Evolutionary conservation across 768 basidiomycete species (phyloP).

Genomic region (Pisolithus orientalis): DNA sequence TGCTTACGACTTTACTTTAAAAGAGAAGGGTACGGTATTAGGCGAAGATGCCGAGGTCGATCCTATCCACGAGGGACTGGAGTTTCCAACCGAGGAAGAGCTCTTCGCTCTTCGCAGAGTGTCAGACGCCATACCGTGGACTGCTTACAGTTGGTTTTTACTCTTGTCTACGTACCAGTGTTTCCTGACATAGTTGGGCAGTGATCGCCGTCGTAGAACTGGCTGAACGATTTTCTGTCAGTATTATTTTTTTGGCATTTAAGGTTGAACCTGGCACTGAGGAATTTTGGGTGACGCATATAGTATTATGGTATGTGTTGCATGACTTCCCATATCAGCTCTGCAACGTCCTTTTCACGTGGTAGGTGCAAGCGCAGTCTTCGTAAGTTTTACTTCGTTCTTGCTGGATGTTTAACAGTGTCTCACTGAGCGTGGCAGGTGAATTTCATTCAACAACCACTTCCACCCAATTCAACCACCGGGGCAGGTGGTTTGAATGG

Average conservation of each 20-base stretch:
- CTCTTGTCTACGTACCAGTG: not conserved
- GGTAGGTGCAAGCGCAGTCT: slow-evolving; percentile 37
- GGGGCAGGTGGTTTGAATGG: slow-evolving; percentile 50
- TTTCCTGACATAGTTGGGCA: slow-evolving; percentile 15
- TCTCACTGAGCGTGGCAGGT: slow-evolving; percentile 32
- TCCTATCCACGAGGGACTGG: slow-evolving; percentile 44
- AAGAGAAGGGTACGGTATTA: not conserved
- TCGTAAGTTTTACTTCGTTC: slow-evolving; percentile 21
- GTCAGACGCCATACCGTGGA: slow-evolving; percentile 53
- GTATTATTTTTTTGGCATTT: slow-evolving; percentile 7
- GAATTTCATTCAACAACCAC: slow-evolving; percentile 70
- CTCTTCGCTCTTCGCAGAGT: slow-evolving; percentile 51
- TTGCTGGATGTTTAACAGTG: not conserved
- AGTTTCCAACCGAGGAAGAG: slow-evolving; percentile 63
- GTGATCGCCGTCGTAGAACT: slow-evolving; percentile 64
- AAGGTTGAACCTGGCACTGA: not conserved
- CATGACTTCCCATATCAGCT: not conserved
- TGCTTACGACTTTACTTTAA: not conserved
- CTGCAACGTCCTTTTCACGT: not conserved
- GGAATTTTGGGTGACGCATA: not conserved
- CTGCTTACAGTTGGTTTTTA: slow-evolving; percentile 33
- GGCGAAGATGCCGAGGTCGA: slow-evolving; percentile 11
- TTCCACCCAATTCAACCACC: slow-evolving; percentile 59
- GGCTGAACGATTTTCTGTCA: slow-evolving; percentile 68
- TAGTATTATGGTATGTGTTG: slow-evolving; percentile 42